Evolutionary conservation across 345 rosid genomes (phyloP).

Genomic region (Moricandia moricandioides): DNA sequence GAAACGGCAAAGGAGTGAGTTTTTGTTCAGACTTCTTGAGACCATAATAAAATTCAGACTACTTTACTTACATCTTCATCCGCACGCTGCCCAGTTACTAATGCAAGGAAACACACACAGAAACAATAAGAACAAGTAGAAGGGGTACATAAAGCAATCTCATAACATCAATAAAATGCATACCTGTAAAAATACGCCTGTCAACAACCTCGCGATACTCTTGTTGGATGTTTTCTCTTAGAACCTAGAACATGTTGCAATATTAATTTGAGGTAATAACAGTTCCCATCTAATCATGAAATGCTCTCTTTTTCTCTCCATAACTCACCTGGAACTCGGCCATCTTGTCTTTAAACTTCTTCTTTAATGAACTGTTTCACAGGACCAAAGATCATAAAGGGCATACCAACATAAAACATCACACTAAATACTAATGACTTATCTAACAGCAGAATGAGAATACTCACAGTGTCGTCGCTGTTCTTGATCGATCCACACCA

Average conservation of each 20-base stretch:
- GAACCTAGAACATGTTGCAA: slow-evolving; percentile 46
- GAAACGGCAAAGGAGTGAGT: background rate
- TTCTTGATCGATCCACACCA: slow-evolving; percentile 84
- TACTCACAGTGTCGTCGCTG: slow-evolving; percentile 71
- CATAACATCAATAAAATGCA: background rate
- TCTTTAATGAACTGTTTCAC: slow-evolving; percentile 57
- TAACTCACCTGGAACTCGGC: slow-evolving; percentile 76
- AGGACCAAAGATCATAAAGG: slow-evolving; percentile 10
- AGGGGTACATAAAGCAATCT: background rate
- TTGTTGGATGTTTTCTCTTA: slow-evolving; percentile 78
- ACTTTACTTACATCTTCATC: slow-evolving; percentile 40
- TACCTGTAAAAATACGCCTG: slow-evolving; percentile 87
- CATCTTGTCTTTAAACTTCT: slow-evolving; percentile 56
- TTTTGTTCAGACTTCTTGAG: background rate
- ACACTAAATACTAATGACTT: background rate
- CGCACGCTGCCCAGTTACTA: slow-evolving; percentile 37
- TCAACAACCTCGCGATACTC: slow-evolving; percentile 92
- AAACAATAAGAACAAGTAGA: background rate
- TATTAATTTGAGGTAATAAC: background rate
- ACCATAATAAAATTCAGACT: background rate
- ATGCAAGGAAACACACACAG: slow-evolving; percentile 18
- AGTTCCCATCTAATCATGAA: background rate
- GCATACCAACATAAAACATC: slow-evolving; percentile 5
- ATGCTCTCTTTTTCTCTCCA: background rate
- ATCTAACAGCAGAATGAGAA: slow-evolving; percentile 5